phyloP scores from a whole-genome alignment of 2,329 filamentous ascomycete species.

The Beauveria sp. region DNA sequence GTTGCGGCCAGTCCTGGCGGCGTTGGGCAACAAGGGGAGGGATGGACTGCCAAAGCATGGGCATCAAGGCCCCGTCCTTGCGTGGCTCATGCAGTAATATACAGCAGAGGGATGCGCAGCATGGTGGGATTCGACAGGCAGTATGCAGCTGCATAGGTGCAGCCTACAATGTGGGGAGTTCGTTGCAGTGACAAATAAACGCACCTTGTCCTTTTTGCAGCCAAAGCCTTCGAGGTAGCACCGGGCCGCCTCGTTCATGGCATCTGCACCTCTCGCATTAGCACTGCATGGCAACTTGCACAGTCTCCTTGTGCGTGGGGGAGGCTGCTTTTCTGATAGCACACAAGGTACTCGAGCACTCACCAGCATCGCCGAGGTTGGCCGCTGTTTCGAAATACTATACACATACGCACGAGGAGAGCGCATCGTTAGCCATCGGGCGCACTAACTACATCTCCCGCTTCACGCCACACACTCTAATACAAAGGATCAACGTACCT shows the following conservation, averaged over 20 bases:
- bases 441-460: too few species aligned
- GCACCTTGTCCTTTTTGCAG: conserved; percentile 95
- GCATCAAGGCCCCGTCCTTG: background rate
- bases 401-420: background rate
- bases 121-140: too few species aligned
- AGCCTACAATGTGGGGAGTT: background rate
- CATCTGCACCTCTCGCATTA: conserved; percentile 47
- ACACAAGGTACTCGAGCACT: conserved; percentile 19
- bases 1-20: background rate
- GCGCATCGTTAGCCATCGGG: too few species aligned
- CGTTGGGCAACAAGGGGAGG: background rate
- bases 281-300: background rate
- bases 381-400: conserved; percentile 97
- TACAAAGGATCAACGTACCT: conserved; percentile 35
- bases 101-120: too few species aligned
- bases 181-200: conserved; percentile 27
- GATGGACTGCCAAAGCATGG: background rate
- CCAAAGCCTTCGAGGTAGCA: conserved; percentile 97
- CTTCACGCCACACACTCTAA: background rate
- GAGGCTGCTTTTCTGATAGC: too few species aligned
- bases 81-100: background rate
- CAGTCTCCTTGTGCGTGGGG: background rate
- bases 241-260: conserved; percentile 95
- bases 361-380: conserved; percentile 82
- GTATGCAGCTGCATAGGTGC: background rate